Evolutionary conservation across 2,329 filamentous ascomycete species (phyloP).

Genomic region (Claviceps humidiphila): DNA sequence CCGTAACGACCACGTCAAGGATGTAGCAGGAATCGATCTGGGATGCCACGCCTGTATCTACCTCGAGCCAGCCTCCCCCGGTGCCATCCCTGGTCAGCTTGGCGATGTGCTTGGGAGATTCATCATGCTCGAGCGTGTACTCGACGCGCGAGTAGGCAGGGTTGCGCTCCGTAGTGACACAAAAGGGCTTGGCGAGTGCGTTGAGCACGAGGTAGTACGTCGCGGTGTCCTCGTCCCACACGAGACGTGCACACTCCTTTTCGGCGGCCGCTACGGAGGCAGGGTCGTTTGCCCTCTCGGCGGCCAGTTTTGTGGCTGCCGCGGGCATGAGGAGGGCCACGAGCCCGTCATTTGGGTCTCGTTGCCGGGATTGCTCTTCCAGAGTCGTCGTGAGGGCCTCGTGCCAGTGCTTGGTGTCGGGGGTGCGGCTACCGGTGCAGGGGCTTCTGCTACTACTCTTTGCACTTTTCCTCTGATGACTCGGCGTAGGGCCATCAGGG

Average conservation of each 20-base stretch:
- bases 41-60: constrained; percentile 46
- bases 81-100: constrained; percentile 47
- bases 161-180: constrained; percentile 43
- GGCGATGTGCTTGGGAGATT: constrained; percentile 46
- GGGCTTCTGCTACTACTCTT: constrained; percentile 13
- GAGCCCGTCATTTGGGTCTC: constrained; percentile 46
- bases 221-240: constrained; percentile 53
- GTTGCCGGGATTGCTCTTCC: constrained; percentile 38
- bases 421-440: background rate
- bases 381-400: constrained; percentile 45
- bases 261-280: constrained; percentile 49
- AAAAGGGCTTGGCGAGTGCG: constrained; percentile 49
- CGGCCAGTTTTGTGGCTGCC: constrained; percentile 48
- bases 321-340: constrained; percentile 57
- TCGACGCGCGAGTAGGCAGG: constrained; percentile 47
- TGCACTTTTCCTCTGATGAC: constrained; percentile 8
- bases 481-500: constrained; percentile 8
- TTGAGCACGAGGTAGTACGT: constrained; percentile 52
- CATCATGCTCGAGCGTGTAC: constrained; percentile 52
- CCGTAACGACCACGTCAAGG: constrained; percentile 47
- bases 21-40: constrained; percentile 49
- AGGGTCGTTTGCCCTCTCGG: constrained; percentile 46
- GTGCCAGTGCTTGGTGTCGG: constrained; percentile 38
- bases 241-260: constrained; percentile 54
- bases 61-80: constrained; percentile 45